Base-by-base conservation (phyloP, 805 yeast species). In the Lachancea nothofagi region DNA sequence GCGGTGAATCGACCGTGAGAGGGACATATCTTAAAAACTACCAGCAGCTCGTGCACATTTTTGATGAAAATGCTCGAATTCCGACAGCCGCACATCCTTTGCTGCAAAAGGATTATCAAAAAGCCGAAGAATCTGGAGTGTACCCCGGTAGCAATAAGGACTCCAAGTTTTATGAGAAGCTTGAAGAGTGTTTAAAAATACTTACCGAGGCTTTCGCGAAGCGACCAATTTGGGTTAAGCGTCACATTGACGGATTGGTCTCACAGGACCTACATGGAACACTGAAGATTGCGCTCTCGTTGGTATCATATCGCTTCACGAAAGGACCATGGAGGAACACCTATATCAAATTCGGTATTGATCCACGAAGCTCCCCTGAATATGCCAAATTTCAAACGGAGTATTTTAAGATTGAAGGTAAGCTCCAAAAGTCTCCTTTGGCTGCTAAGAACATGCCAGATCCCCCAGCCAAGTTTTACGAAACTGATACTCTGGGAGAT, bases 291-390 rank as follows among this genome's bases (percentile, higher is more conserved):
- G 94, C 96, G 0, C 59, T 93, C 36, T 95, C 97, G 0, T 81
- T 84, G 57, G 83, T 87, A 0, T 74, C 96, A 0, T 93, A 78
- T 57, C 73, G 86, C 29, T 83, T 79, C 57, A 77, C 83, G 26
- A 83, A 83, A 53, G 98, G 98, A 0, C 98, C 97, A 0, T 93
- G 96, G 95, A 72, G 97, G 51, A 87, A 86, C 44, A 77, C 93
- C 8, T 87, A 82, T 57, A 78, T 88, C 32, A 74, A 67, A 48
- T 77, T 79, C 49, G 97, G 96, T 1, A 69, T 79, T 28, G 85
- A 90, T 61, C 97, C 97, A 0, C 65, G 74, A 29, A 50, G 61
- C 2, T 77, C 81, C 33, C 51, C 63, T 1, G 56, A 66, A 9
- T 80, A 69, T 49, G 80, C 84, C 43, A 61, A 60, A 24, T 87